Percentiles rank a stretch among this genome's conserved stretches.
Conservation (phyloP, 805 yeast genomes). For the Alloascoidea hylecoeti region DNA sequence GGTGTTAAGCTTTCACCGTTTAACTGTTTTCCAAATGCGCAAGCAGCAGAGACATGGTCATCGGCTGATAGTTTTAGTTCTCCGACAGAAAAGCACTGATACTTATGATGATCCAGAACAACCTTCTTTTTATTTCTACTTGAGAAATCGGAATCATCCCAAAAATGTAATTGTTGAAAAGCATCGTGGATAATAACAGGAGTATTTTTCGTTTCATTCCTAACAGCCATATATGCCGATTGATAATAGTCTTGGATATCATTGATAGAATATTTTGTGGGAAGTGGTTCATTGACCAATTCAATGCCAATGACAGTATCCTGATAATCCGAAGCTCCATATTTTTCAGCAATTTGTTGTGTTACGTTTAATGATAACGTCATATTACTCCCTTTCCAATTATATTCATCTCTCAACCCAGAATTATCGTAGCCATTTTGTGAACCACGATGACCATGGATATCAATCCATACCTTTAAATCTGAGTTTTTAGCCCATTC, state of each 20-base stretch:
- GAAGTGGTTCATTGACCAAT: slow-evolving; percentile 82
- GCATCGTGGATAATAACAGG: slow-evolving; percentile 75
- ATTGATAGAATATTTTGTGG: slow-evolving; percentile 46
- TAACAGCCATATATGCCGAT: slow-evolving; percentile 50
- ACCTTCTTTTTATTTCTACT: slow-evolving; percentile 63
- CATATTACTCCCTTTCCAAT: slow-evolving; percentile 42
- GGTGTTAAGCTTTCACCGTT: slow-evolving; percentile 52
- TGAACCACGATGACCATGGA: slow-evolving; percentile 95
- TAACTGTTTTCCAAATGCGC: slow-evolving; percentile 32
- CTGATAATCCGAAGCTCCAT: slow-evolving; percentile 42
- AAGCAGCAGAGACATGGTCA: slow-evolving; percentile 43
- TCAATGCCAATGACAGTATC: slow-evolving; percentile 78
- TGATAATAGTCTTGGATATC: slow-evolving; percentile 43
- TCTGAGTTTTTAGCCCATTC: slow-evolving; percentile 53
- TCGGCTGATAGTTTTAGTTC: slow-evolving; percentile 47
- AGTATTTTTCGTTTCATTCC: slow-evolving; percentile 37
- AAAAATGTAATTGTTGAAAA: slow-evolving; percentile 43
- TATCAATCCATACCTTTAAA: slow-evolving; percentile 76
- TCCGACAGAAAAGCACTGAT: slow-evolving; percentile 63
- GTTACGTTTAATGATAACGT: slow-evolving; percentile 42
- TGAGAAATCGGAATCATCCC: too few species aligned
- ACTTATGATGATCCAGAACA: slow-evolving; percentile 79
- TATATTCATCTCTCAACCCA: slow-evolving; percentile 54
- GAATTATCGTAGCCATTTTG: slow-evolving; percentile 95
- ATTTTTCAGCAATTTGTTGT: slow-evolving; percentile 38